Base-by-base conservation (phyloP, 495 filamentous ascomycete genomes). In the Cetradonia linearis region DNA sequence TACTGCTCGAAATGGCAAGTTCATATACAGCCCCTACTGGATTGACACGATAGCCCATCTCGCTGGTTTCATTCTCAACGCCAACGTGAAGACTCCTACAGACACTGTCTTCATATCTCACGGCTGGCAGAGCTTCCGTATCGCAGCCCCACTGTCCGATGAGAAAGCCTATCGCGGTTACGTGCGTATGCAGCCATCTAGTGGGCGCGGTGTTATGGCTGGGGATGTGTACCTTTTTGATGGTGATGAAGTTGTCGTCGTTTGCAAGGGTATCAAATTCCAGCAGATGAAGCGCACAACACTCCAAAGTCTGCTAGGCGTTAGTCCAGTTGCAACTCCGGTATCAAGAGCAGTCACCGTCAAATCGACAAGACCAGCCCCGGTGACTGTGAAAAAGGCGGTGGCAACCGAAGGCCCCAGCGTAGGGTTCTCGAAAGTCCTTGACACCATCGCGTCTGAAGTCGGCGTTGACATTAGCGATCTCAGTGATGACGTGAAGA, bases 21-120 rank as follows among this genome's bases (percentile, higher is more conserved):
- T 69, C 66, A 68, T 65, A 33, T 62, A 66, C 10, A 65, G 71
- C 2, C 76, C 76, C 0, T 67, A 77, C 55, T 74, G 64, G 53
- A 77, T 78, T 54, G 77, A 80, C 52, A 72, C 69, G 27, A 61
- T 77, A 11, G 65, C 62, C 0, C 76, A 78, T 60, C 46, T 80
- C 0, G 69, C 70, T 3, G 76, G 77, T 27, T 86, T 86, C 68
- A 79, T 82, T 64, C 76, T 84, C 65, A 86, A 87, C 62, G 83
- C 76, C 25, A 84, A 79, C 62, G 78, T 76, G 23, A 74, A 80
- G 8, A 79, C 85, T 60, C 79, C 79, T 14, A 73, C 78, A 54
- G 78, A 83, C 60, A 71, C 78, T 36, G 81, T 84, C 42, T 87
- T 76, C 68, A 80, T 87, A 58, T 82, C 78, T 14, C 83, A 86